Base-by-base conservation (phyloP, 2,329 filamentous ascomycete species). In the Fusarium sp. region DNA sequence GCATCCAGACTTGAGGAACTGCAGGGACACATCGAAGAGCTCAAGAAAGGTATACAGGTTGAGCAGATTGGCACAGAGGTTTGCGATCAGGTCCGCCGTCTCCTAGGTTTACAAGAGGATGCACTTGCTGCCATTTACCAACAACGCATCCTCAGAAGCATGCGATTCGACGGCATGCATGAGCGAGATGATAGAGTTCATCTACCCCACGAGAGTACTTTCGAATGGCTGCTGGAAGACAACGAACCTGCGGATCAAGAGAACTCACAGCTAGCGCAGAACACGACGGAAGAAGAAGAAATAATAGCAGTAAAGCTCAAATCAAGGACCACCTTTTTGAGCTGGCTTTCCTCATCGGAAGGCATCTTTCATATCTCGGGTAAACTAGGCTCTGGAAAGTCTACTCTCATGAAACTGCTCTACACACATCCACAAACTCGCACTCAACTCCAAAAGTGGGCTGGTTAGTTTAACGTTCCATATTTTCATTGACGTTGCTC, bases 371-470 rank as follows among this genome's bases (percentile, higher is more conserved):
- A 62, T 3, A n/a, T 56, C 0, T 37, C 35, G 0, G 30, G 51
- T 10, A 37, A 59, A 14, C 11, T 44, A 10, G 23, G 51, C 1
- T 59, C 37, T 1, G 44, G 51, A 4, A 59, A 59, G 14, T 56
- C 51, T 8, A 56, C 44, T 1, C 10, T 59, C 3, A 59, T 56
- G 35, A 56, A 59, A 19, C 23, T 56, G 4, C 5, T 59, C 2
- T 54, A 1, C 9, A 45, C 23, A 17, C 43, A 49, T 15, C 15
- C 32, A 0, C 22, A 25, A 7, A 49, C 32, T 7, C 6, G 7
- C 3, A 3, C 6, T 1, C 1, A 9, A 23, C 4, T 61, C 0
- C 3, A 3, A 13, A 13, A 40, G 6, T 62, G 48, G 48, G 15
- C 44, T 7, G 56, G 44, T 45, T 30, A 45, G 44, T 37, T 30